Base-by-base conservation (phyloP, 805 yeast genomes). In the Wickerhamomyces subpelliculosus region DNA sequence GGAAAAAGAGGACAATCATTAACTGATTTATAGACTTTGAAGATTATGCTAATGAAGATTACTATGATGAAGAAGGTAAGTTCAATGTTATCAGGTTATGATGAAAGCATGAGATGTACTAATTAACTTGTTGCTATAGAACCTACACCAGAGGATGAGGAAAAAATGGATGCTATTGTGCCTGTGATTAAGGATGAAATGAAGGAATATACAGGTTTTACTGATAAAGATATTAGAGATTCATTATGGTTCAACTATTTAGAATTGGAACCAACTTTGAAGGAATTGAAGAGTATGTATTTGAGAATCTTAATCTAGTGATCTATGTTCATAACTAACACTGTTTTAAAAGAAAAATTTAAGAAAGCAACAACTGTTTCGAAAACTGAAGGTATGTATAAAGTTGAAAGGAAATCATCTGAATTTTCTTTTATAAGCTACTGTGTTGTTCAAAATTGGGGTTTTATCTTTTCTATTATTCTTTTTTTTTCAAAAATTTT, bases 211-310 rank as follows among this genome's bases (percentile, higher is more conserved):
- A 54, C 55, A 8, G 61, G 60, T 0, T 65, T 75, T 34, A 62
- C 65, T 8, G 81, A 75, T 20, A 49, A 61, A 12, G 75, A 70
- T 33, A 56, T 82, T 42, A 73, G 77, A 48, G 81, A 77, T 45
- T 61, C 75, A 0, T 61, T 83, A 10, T 80, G 80, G 71, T 65
- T 64, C 45, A 74, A 76, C 47, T 78, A 78, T 52, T 72, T 72
- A 51, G 78, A 73, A 31, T 49, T 77, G 5, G 74, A 70, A 4
- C 68, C 69, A 11, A 56, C 85, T 0, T 46, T 78, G 8, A 64
- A 60, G 24, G 80, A 77, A 41, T 38, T 68, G 32, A 55, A 54
- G 42, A 58, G 63, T 51, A 43, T 41, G 54, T 46, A 6, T 6
- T 16, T 28, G 4, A n/a, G 10, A 12, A 18, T 11, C 3, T 8